Evolutionary conservation across 2,329 filamentous ascomycete genomes (phyloP), one percentile per base, ranked within the genome.

Genomic region (Exophiala lecanii-corni): DNA sequence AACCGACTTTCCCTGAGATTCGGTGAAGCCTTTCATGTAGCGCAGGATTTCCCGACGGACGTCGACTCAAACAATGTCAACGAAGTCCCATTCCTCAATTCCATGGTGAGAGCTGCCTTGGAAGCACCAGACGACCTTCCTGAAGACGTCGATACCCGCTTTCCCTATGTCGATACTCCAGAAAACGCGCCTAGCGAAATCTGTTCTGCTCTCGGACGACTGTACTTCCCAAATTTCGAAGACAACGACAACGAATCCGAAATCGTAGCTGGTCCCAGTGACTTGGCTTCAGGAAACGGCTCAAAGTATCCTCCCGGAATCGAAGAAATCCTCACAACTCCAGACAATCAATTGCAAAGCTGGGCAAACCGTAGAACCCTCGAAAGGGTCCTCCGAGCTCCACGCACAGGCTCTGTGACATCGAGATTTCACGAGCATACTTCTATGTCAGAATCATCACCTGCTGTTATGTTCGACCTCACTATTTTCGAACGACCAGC

Each of bases 291-390:
- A 9, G 9, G 10, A 9, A 17, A 17, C 34, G 9, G 9, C 9
- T 17, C 34, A 12, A 20, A 20, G 19, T 17, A 36, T 9, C 34
- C 34, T 19, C 3, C 30, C 9, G 16, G 16, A 13, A 17, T 21
- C 17, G 38, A 21, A 3, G 38, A 18, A 18, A 9, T 41, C 17
- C 38, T 41, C 28, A 18, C 3, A 19, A 34, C 23, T 41, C 18
- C 19, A 16, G 12, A 26, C 7, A 6, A 26, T 26, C 23, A 7
- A 26, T 26, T 26, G 23, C 7, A n/a, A n/a, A n/a, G n/a, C n/a
- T n/a, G n/a, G n/a, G n/a, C n/a, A n/a, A n/a, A n/a, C n/a, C n/a
- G n/a, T n/a, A n/a, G n/a, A n/a, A n/a, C n/a, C n/a, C n/a, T n/a
- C n/a, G n/a, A n/a, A n/a, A n/a, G n/a, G n/a, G n/a, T n/a, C n/a